Conservation (phyloP, 2,329 filamentous ascomycete species). For the Phoma herbarum region DNA sequence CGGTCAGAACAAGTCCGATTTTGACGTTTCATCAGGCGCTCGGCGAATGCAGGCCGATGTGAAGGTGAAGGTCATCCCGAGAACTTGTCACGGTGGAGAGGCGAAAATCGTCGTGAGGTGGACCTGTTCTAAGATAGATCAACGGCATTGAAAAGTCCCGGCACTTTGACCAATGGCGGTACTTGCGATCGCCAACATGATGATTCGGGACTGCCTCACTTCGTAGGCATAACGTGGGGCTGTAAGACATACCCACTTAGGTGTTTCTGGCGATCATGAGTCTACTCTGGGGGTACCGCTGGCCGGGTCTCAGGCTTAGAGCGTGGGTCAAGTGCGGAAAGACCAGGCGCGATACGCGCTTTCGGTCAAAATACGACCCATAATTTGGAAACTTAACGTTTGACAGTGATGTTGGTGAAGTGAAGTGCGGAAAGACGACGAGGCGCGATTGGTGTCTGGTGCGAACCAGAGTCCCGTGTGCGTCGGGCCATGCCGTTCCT, state of each 20-base stretch:
- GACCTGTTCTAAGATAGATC: background rate
- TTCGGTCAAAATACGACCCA: background rate
- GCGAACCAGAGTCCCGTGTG: conserved; percentile 15
- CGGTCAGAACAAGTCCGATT: background rate
- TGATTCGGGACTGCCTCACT: conserved; percentile 5
- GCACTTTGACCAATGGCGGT: conserved; percentile 2
- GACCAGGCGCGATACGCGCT: background rate
- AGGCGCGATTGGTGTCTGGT: conserved; percentile 7
- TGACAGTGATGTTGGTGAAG: background rate
- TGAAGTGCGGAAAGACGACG: conserved; percentile 3
- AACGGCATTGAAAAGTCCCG: conserved; percentile 9
- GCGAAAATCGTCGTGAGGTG: conserved; percentile 9
- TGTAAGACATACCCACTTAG: conserved; percentile 11
- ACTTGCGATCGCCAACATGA: background rate
- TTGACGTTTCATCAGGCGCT: conserved; percentile 9
- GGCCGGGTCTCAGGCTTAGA: conserved; percentile 11
- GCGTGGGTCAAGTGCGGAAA: conserved; percentile 4
- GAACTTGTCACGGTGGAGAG: background rate
- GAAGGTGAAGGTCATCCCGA: background rate
- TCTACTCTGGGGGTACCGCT: conserved; percentile 16
- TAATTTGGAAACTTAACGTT: conserved; percentile 12
- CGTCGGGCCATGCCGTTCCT: conserved; percentile 18
- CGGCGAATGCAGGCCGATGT: conserved; percentile 4
- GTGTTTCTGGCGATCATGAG: conserved; percentile 18
- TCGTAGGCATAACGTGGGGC: conserved; percentile 18